phyloP scores from a whole-genome alignment of 257 asterid genomes.

The Nicotiana benthamiana region DNA sequence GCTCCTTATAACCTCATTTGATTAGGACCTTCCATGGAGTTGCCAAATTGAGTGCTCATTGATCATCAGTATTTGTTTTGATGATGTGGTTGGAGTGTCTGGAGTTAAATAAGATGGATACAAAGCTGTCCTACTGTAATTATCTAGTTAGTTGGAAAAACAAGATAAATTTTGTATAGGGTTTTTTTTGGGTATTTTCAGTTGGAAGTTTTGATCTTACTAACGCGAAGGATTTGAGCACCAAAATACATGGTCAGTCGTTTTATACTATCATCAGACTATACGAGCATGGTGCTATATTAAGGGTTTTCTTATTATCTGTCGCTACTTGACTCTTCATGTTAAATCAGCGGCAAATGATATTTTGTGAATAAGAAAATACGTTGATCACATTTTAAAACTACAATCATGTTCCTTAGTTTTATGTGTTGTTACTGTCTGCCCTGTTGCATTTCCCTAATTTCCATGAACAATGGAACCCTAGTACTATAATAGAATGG shows the following conservation, averaged over 20 bases:
- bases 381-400: neutral
- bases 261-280: slow-evolving; percentile 13
- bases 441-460: neutral
- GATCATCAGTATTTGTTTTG: too few species aligned
- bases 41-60: too few species aligned
- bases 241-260: slow-evolving; percentile 43
- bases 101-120: too few species aligned
- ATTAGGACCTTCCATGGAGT: too few species aligned
- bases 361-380: slow-evolving; percentile 9
- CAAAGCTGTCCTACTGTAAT: too few species aligned
- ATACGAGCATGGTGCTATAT: slow-evolving; percentile 55
- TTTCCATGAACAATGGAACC: neutral
- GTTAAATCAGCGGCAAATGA: neutral
- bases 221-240: slow-evolving; percentile 8
- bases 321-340: slow-evolving; percentile 13
- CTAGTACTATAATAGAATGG: too few species aligned
- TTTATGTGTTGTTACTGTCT: neutral
- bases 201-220: neutral
- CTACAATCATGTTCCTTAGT: neutral
- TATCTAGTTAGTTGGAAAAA: too few species aligned
- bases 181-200: neutral
- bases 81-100: too few species aligned
- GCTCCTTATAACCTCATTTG: too few species aligned
- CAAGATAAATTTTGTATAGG: neutral
- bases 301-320: slow-evolving; percentile 9